Evolutionary conservation across 2,329 filamentous ascomycete species (phyloP), one percentile per base, ranked within the genome.

Genomic region (Fusarium irregulare): DNA sequence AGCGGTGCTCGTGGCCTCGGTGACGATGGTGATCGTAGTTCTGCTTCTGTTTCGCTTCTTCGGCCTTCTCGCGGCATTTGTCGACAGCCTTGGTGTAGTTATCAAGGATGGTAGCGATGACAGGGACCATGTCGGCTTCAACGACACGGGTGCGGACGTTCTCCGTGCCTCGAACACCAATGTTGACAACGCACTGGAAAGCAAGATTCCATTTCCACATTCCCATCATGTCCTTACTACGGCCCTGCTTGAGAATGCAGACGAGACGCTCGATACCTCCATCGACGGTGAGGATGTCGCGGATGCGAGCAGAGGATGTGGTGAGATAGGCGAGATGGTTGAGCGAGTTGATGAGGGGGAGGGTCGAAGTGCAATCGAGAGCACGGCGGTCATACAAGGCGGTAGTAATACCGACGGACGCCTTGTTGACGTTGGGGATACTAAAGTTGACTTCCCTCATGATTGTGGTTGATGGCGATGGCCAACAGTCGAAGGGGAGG

Each of bases 151-250:
- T 98, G 74, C 96, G 89, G 64, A 99, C 96, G 73, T 89, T 91
- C 83, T 99, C 96, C 14, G 96, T 98, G 64, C 96, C 96, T 73
- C 96, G 89, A 64, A 99, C 95, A 60, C 96, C 96, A 78, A 99
- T 98, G 81, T 99, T 99, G 79, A 99, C 96, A 71, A 98, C 94
- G 80, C 96, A 99, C 82, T 98, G 96, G 80, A 99, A 99, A 56
- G 96, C 96, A 68, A 99, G 87, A 78, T 98, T 99, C 96, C 96
- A 99, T 83, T 98, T 98, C 96, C 96, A 99, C 93, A 97, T 97
- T 80, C 98, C 95, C 95, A 98, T 98, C 90, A 98, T 92, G 80
- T 99, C 95, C 82, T 94, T 97, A 83, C 93, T 98, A 78, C 96
- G 88, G 69, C 96, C 96, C 82, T 97, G 93, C 82, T 99, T 99